Conservation (phyloP, 768 basidiomycete genomes). For the Coprinopsis cinerea region DNA sequence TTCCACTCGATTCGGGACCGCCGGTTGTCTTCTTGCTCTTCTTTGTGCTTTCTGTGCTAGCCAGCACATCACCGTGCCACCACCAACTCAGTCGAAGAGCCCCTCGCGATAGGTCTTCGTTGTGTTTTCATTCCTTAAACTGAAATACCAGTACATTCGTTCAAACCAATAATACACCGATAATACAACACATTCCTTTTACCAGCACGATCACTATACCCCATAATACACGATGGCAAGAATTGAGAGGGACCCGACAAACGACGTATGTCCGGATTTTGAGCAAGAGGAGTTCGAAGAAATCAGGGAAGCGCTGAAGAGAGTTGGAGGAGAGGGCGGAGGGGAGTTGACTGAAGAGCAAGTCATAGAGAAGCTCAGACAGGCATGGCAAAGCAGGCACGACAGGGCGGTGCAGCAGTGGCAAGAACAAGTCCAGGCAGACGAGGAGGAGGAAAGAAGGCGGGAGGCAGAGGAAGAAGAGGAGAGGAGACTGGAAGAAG, state of each 20-base stretch:
- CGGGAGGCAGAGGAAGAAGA: background rate
- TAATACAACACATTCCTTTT: too few relatives aligned
- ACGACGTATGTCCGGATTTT: background rate
- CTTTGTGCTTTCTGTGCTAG: too few relatives aligned
- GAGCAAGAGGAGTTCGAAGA: background rate
- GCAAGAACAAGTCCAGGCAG: background rate
- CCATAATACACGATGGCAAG: background rate
- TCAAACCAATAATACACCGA: too few relatives aligned
- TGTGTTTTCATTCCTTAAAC: too few relatives aligned
- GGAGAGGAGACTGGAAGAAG: background rate
- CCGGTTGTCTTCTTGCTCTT: too few relatives aligned
- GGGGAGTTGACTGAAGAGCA: background rate
- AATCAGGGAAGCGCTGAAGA: background rate
- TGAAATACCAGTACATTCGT: too few relatives aligned
- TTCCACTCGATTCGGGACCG: too few relatives aligned
- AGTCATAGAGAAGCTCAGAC: background rate
- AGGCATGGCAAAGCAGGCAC: background rate
- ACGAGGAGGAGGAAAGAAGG: background rate
- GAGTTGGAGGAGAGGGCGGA: background rate
- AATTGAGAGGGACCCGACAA: background rate
- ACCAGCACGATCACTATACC: too few relatives aligned
- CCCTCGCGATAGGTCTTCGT: too few relatives aligned
- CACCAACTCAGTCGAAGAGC: too few relatives aligned
- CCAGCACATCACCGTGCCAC: too few relatives aligned
- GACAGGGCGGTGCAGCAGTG: background rate